Percentiles rank a stretch among this genome's conserved stretches.
phyloP scores from a whole-genome alignment of 1,284 basidiomycete species.

The Golubevia sp. region DNA sequence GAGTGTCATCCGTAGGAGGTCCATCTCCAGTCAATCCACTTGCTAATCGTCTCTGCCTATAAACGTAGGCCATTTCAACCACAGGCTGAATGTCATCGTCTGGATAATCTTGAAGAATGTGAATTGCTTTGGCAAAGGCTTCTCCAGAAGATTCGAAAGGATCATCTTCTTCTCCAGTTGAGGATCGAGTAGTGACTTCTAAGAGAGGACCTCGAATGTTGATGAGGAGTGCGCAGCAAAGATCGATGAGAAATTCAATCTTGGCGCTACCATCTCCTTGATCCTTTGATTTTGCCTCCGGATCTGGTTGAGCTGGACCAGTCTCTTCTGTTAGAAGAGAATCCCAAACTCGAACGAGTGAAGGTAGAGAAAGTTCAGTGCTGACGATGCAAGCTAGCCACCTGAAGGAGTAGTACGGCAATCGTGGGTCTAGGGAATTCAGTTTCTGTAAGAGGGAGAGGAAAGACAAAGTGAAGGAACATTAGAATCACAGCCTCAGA shows the following conservation, averaged over 20 bases:
- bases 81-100: slow-evolving; percentile 44
- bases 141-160: slow-evolving; percentile 14
- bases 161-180: not conserved
- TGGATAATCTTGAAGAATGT: slow-evolving; percentile 41
- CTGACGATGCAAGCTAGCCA: slow-evolving; percentile 54
- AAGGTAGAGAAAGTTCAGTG: slow-evolving; percentile 44
- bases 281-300: not conserved
- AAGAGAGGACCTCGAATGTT: slow-evolving; percentile 16
- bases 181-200: not conserved
- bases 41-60: slow-evolving; percentile 36
- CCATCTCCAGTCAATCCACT: slow-evolving; percentile 45
- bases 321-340: slow-evolving; percentile 43
- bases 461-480: not conserved
- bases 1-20: slow-evolving; percentile 23
- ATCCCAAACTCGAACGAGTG: slow-evolving; percentile 52
- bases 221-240: slow-evolving; percentile 50
- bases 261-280: slow-evolving; percentile 20
- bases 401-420: slow-evolving; percentile 54
- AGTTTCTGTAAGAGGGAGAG: not conserved
- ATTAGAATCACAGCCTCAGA: not conserved
- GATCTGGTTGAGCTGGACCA: slow-evolving; percentile 5
- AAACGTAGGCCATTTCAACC: slow-evolving; percentile 33
- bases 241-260: slow-evolving; percentile 52
- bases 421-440: slow-evolving; percentile 37
- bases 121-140: slow-evolving; percentile 36